Evolutionary conservation across 1,284 basidiomycete genomes (phyloP).

Genomic region (Testicularia cyperi): DNA sequence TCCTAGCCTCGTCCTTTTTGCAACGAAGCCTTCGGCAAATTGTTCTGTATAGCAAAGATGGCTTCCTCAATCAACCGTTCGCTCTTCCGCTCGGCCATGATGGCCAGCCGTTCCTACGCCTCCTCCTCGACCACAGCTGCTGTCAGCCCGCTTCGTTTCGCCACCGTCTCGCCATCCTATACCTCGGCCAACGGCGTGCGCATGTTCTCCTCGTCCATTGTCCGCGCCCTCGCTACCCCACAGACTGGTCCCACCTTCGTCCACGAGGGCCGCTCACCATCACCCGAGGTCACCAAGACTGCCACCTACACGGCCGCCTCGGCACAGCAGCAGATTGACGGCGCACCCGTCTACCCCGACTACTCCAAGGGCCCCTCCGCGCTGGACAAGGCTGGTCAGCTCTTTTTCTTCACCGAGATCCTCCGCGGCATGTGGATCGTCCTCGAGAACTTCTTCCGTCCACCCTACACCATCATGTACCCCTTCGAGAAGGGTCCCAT

Average conservation of each 20-base stretch:
- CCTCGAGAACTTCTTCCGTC: slow-evolving; percentile 94
- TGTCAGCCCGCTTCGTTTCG: slow-evolving; percentile 20
- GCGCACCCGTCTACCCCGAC: slow-evolving; percentile 50
- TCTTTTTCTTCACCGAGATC: slow-evolving; percentile 99
- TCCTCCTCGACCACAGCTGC: slow-evolving; percentile 22
- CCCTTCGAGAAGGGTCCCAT: slow-evolving; percentile 86
- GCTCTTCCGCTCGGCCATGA: slow-evolving; percentile 32
- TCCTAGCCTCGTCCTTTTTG: neutral
- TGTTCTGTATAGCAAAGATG: slow-evolving; percentile 6
- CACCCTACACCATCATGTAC: slow-evolving; percentile 92
- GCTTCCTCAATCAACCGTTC: slow-evolving; percentile 35
- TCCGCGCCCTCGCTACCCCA: slow-evolving; percentile 30
- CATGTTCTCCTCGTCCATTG: slow-evolving; percentile 32
- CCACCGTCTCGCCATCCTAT: slow-evolving; percentile 19
- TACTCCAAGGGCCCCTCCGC: slow-evolving; percentile 68
- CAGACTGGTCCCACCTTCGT: slow-evolving; percentile 37
- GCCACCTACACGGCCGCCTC: slow-evolving; percentile 25
- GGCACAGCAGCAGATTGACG: slow-evolving; percentile 13
- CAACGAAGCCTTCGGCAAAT: neutral
- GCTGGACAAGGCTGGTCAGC: slow-evolving; percentile 84
- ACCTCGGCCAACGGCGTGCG: slow-evolving; percentile 24
- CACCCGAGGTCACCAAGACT: slow-evolving; percentile 25
- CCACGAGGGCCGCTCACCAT: slow-evolving; percentile 8
- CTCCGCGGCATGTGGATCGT: slow-evolving; percentile 98
- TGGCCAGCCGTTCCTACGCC: slow-evolving; percentile 31